Base-by-base conservation (phyloP, 2,329 filamentous ascomycete genomes). In the Aaosphaeria arxii region DNA sequence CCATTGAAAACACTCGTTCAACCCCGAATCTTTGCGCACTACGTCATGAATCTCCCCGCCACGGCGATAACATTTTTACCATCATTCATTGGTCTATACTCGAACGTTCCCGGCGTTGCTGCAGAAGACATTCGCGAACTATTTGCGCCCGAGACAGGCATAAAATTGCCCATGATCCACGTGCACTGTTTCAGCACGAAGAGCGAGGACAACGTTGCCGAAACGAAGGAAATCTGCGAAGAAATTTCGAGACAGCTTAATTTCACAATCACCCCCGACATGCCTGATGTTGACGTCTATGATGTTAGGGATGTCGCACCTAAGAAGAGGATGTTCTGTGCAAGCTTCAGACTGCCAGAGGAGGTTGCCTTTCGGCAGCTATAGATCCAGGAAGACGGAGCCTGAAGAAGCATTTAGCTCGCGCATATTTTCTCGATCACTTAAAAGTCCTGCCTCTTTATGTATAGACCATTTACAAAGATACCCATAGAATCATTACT, bases 11-110 rank as follows among this genome's bases (percentile, higher is more conserved):
- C 63, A 0, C 49, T 77, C 13, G 46, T 58, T 7, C 77, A 91
- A 41, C 92, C 92, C 2, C 79, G 79, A 2, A 85, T 86, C 35
- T 89, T 97, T 66, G 81, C 85, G n/a, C 94, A 97, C 74, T 99
- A 91, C 69, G 88, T 97, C 56, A 96, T 99, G 89, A 99, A 99
- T 72, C 85, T 99, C 11, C 94, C 94, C 1, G 94, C 91, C 1
- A 88, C 85, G 1, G 92, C 94, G 1, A 86, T 94, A 51, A 85
- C 88, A 49, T 99, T 99, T 67, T 78, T 96, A 61, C 76, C 82
- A 30, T 75, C 77, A 9, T 95, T 91, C 76, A 82, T 84, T 17
- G 92, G 94, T 4, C 71, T 96, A 11, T 97, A 96, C 66, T 74
- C 81, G n/a, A 78, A 83, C 28, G 84, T 69, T 1, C 61, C 65